Percentiles rank a stretch among this genome's conserved stretches.
phyloP scores from a whole-genome alignment of 345 rosid species.

The Dimocarpus longan region DNA sequence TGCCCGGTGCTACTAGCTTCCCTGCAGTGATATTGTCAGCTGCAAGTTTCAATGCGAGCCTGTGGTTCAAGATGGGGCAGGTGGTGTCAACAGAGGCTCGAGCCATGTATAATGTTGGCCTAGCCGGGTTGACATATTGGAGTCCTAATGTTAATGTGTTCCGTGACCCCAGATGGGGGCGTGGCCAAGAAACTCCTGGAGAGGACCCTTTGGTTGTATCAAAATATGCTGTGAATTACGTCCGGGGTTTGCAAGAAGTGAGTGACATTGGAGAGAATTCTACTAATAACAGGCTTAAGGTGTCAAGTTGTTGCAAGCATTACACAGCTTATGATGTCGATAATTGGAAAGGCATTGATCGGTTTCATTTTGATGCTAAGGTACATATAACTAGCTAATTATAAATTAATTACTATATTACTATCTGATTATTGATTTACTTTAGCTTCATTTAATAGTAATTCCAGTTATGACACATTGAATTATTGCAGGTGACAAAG shows the following conservation, averaged over 20 bases:
- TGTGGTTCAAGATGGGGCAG: conserved; percentile 64
- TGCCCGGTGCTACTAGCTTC: conserved; percentile 69
- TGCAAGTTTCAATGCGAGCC: conserved; percentile 53
- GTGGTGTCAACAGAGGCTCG: conserved; percentile 51
- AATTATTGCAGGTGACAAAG: conserved; percentile 37
- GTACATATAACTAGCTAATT: conserved; percentile 14
- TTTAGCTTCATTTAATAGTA: too few relatives aligned
- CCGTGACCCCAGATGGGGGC: conserved; percentile 57
- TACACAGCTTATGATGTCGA: conserved; percentile 53
- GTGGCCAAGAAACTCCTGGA: conserved; percentile 58
- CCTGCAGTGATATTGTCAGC: conserved; percentile 57
- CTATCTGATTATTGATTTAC: not conserved
- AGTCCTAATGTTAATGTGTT: conserved; percentile 61
- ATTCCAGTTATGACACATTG: not conserved
- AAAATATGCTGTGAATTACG: conserved; percentile 47
- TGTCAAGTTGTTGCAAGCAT: conserved; percentile 52
- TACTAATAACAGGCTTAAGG: conserved; percentile 30
- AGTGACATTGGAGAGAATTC: conserved; percentile 12
- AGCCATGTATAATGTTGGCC: conserved; percentile 49
- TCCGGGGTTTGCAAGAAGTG: conserved; percentile 52
- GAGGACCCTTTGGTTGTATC: conserved; percentile 53
- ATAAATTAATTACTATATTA: not conserved
- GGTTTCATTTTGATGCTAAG: conserved; percentile 44
- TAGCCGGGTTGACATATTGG: conserved; percentile 52
- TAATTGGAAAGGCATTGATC: conserved; percentile 39